A percentile compares a stretch with the other conserved stretches of the same genome.
Conservation (phyloP, 2,329 filamentous ascomycete species). For the Ophiognomonia clavigignenti-juglandacearum region DNA sequence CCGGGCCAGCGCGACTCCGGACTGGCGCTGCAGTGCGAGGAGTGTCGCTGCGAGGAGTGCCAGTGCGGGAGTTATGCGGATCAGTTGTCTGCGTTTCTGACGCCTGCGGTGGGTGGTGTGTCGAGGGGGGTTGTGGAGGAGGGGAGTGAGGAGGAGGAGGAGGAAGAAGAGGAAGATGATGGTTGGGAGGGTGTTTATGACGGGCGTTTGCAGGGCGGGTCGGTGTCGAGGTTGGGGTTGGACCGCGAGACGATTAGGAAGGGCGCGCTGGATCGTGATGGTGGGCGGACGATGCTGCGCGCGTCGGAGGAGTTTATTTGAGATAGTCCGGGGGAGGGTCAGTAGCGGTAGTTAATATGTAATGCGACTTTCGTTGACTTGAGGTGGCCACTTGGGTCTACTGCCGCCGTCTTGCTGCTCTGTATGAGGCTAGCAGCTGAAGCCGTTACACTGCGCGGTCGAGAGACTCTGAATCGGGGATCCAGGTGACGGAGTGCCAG, state of each 20-base stretch:
- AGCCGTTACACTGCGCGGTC: too few relatives aligned
- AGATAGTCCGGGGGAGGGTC: too few relatives aligned
- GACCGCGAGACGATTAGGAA: slow-evolving; percentile 2
- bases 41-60: slow-evolving; percentile 10
- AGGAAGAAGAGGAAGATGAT: neutral
- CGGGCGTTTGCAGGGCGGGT: neutral
- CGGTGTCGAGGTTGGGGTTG: neutral
- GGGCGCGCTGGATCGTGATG: neutral
- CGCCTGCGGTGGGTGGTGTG: neutral
- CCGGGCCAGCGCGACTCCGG: slow-evolving; percentile 13
- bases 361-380: too few relatives aligned
- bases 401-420: too few relatives aligned
- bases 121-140: neutral
- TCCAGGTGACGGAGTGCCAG: too few relatives aligned
- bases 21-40: slow-evolving; percentile 12
- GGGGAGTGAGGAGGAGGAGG: neutral
- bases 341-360: too few relatives aligned
- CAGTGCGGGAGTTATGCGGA: slow-evolving; percentile 13
- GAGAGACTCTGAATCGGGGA: too few relatives aligned
- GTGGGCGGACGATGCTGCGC: neutral
- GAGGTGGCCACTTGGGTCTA: too few relatives aligned
- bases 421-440: too few relatives aligned
- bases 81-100: slow-evolving; percentile 15
- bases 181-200: slow-evolving; percentile 12
- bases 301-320: neutral